Conservation (phyloP, 768 basidiomycete species). For the Panaeolus papilionaceus region DNA sequence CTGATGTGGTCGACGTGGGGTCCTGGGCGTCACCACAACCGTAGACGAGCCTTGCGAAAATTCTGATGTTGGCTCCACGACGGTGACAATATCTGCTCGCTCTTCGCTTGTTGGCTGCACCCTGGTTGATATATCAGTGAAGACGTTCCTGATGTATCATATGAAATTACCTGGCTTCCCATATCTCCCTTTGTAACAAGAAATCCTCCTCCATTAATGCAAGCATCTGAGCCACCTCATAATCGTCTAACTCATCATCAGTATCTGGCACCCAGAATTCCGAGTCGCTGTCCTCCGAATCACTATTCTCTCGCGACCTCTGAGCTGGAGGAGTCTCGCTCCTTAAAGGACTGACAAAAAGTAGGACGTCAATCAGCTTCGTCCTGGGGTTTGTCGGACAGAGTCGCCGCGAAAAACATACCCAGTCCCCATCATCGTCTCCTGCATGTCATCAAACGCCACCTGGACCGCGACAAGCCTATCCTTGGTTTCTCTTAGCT, state of each 20-base stretch:
- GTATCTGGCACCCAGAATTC: conserved; percentile 8
- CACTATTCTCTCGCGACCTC: neutral
- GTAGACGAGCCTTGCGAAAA: neutral
- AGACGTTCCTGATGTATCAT: neutral
- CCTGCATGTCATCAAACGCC: conserved; percentile 27
- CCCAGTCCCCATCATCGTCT: neutral
- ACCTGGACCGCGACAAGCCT: conserved; percentile 30
- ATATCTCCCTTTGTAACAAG: conserved; percentile 5
- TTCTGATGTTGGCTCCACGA: neutral
- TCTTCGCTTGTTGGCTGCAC: neutral
- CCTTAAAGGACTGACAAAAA: neutral
- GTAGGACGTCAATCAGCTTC: neutral
- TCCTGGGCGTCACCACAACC: neutral
- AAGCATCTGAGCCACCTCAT: conserved; percentile 5
- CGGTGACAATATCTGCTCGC: neutral
- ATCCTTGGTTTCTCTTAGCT: conserved; percentile 29
- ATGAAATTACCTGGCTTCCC: neutral
- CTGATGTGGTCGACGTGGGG: neutral
- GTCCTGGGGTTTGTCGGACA: neutral
- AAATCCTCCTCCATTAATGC: conserved; percentile 10
- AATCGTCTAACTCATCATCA: neutral
- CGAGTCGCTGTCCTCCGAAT: conserved; percentile 3
- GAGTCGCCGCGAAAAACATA: neutral
- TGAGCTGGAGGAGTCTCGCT: neutral
- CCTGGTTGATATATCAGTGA: neutral